phyloP scores from a whole-genome alignment of 2,329 filamentous ascomycete species.

The Curvularia verruculosa region DNA sequence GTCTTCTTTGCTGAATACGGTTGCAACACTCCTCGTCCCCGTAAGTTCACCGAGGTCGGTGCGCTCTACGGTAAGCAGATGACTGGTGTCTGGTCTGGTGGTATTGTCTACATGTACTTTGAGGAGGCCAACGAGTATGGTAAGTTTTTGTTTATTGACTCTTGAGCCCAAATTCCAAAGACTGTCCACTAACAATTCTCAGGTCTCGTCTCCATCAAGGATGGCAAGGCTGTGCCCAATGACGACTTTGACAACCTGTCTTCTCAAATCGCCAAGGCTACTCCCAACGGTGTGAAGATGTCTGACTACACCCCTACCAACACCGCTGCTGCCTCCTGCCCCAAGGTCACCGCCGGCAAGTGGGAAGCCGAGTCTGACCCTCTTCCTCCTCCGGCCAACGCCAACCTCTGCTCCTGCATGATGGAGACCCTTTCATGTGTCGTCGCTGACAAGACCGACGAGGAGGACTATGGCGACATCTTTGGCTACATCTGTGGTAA shows the following conservation, averaged over 20 bases:
- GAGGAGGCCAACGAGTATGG: slow-evolving; percentile 90
- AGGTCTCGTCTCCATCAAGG: slow-evolving; percentile 70
- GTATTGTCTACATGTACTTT: slow-evolving; percentile 99
- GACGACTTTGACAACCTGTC: slow-evolving; percentile 67
- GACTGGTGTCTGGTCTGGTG: slow-evolving; percentile 87
- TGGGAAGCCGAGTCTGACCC: slow-evolving; percentile 72
- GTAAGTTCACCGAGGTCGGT: slow-evolving; percentile 83
- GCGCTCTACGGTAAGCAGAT: slow-evolving; percentile 82
- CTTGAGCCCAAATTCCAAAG: background rate
- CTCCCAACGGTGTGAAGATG: slow-evolving; percentile 69
- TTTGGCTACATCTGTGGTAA: slow-evolving; percentile 77
- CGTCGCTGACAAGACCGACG: slow-evolving; percentile 61
- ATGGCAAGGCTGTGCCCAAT: slow-evolving; percentile 64
- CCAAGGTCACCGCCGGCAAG: slow-evolving; percentile 59
- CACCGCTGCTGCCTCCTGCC: slow-evolving; percentile 72
- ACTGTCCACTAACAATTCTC: slow-evolving; percentile 16
- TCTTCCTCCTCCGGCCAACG: slow-evolving; percentile 84
- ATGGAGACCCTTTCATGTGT: slow-evolving; percentile 73
- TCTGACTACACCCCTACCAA: slow-evolving; percentile 75
- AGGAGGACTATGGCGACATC: slow-evolving; percentile 67
- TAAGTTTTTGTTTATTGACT: slow-evolving; percentile 54
- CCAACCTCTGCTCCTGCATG: slow-evolving; percentile 86
- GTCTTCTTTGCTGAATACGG: slow-evolving; percentile 99
- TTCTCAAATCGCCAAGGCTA: slow-evolving; percentile 69
- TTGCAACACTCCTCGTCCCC: slow-evolving; percentile 77